phyloP scores from a whole-genome alignment of 2,329 filamentous ascomycete species.

The Mollisiaceae sp. region DNA sequence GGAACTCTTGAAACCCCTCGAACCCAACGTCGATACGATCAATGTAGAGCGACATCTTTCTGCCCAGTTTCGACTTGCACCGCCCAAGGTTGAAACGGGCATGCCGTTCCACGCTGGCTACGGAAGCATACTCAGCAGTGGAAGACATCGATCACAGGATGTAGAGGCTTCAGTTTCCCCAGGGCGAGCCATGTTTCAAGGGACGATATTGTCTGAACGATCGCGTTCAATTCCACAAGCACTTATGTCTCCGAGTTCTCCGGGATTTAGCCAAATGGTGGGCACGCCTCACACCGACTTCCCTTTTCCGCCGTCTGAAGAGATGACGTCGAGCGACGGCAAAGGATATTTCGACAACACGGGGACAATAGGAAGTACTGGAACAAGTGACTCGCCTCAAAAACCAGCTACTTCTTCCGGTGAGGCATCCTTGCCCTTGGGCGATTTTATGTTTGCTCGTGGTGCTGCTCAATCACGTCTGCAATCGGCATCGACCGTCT shows the following conservation, averaged over 20 bases:
- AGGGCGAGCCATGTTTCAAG: constrained; percentile 22
- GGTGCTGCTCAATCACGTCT: constrained; percentile 22
- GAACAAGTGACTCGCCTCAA: constrained; percentile 10
- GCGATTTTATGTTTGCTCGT: constrained; percentile 13
- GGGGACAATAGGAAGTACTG: constrained; percentile 4
- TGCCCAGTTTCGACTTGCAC: constrained; percentile 43
- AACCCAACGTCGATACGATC: constrained; percentile 46
- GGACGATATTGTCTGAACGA: constrained; percentile 23
- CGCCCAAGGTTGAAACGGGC: constrained; percentile 40
- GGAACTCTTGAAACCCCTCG: constrained; percentile 46
- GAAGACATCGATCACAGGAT: constrained; percentile 20
- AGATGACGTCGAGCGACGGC: constrained; percentile 31
- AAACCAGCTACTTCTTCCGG: constrained; percentile 2
- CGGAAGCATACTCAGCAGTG: constrained; percentile 23
- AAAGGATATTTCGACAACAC: constrained; percentile 20
- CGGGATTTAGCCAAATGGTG: constrained; percentile 25
- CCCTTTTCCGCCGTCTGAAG: constrained; percentile 27
- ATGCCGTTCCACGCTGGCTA: constrained; percentile 30
- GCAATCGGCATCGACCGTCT: constrained; percentile 27
- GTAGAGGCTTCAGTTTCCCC: constrained; percentile 23
- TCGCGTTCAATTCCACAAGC: constrained; percentile 29
- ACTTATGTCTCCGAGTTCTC: constrained; percentile 32
- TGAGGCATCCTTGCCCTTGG: constrained; percentile 26
- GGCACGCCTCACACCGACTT: constrained; percentile 29
- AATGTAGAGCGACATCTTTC: constrained; percentile 47